Evolutionary conservation across 129 eudicot species (phyloP).

Genomic region (Rutidosis leptorrhynchoides): DNA sequence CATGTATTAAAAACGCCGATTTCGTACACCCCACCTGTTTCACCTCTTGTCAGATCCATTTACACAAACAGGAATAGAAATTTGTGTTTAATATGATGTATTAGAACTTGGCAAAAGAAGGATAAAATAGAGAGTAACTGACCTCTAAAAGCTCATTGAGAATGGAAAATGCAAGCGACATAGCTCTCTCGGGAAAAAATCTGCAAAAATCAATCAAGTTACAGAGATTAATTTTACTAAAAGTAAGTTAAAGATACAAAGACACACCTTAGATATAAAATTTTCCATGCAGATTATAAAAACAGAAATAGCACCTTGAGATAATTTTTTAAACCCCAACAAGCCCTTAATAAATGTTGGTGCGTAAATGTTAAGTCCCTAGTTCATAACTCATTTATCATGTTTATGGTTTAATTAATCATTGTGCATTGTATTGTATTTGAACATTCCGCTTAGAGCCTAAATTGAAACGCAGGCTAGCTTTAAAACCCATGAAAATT

Average conservation of each 20-base stretch:
- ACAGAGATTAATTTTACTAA: not conserved
- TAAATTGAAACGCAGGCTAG: no score
- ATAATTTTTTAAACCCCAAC: not conserved
- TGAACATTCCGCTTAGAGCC: no score
- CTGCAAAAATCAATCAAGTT: slow-evolving; percentile 42
- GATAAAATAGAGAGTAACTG: slow-evolving; percentile 20
- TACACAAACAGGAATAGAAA: not conserved
- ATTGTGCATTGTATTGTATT: no score
- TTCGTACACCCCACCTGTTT: not conserved
- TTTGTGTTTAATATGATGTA: not conserved
- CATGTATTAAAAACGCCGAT: no score
- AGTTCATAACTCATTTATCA: no score
- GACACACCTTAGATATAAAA: not conserved
- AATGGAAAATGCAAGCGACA: slow-evolving; percentile 71
- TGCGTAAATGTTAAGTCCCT: no score
- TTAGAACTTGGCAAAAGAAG: not conserved
- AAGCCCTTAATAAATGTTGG: not conserved
- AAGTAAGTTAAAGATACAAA: not conserved
- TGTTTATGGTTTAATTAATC: no score
- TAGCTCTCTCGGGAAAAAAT: slow-evolving; percentile 72
- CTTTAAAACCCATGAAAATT: no score
- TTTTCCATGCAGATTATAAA: not conserved
- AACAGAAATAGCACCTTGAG: not conserved
- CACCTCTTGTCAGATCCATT: not conserved
- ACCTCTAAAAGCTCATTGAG: slow-evolving; percentile 83